Percentiles rank a stretch among this genome's conserved stretches.
Evolutionary conservation across 768 basidiomycete genomes (phyloP).

Genomic region (Phylloporus rhodoxanthus): DNA sequence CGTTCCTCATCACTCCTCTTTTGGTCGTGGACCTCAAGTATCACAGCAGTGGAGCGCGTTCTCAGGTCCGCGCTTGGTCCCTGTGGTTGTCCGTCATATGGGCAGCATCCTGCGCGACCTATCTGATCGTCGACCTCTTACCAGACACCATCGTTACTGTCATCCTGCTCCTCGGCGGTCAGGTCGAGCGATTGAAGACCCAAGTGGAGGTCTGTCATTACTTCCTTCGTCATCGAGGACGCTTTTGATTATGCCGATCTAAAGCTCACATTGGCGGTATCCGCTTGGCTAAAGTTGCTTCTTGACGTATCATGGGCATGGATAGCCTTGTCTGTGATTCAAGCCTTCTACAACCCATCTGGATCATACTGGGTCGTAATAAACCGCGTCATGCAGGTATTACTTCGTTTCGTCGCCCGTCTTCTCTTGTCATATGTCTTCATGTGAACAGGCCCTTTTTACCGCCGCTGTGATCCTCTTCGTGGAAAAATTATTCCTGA

Average conservation of each 20-base stretch:
- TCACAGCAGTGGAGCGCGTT: slow-evolving; percentile 38
- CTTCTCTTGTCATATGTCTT: slow-evolving; percentile 1
- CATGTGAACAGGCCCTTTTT: slow-evolving; percentile 39
- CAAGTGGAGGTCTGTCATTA: slow-evolving; percentile 53
- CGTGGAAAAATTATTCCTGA: slow-evolving; percentile 57
- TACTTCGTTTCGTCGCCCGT: slow-evolving; percentile 6
- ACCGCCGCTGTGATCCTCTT: slow-evolving; percentile 39
- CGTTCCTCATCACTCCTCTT: slow-evolving; percentile 62
- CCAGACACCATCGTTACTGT: slow-evolving; percentile 51
- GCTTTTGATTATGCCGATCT: not conserved
- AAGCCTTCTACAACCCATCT: slow-evolving; percentile 50
- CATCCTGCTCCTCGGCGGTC: slow-evolving; percentile 50
- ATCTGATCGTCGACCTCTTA: slow-evolving; percentile 57
- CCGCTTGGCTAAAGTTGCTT: slow-evolving; percentile 63
- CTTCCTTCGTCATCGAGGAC: not conserved
- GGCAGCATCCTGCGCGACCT: slow-evolving; percentile 56
- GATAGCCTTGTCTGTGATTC: slow-evolving; percentile 64
- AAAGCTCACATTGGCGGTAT: slow-evolving; percentile 63
- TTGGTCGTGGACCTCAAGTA: slow-evolving; percentile 65
- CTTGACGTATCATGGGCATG: slow-evolving; percentile 68
- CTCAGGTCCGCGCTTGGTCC: slow-evolving; percentile 59
- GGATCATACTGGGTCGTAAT: slow-evolving; percentile 62
- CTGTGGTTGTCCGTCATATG: slow-evolving; percentile 66
- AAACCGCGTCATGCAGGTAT: slow-evolving; percentile 67
- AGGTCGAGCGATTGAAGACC: slow-evolving; percentile 59